Conservation (phyloP, 208 protist genomes). For the Phytomonas francai region DNA sequence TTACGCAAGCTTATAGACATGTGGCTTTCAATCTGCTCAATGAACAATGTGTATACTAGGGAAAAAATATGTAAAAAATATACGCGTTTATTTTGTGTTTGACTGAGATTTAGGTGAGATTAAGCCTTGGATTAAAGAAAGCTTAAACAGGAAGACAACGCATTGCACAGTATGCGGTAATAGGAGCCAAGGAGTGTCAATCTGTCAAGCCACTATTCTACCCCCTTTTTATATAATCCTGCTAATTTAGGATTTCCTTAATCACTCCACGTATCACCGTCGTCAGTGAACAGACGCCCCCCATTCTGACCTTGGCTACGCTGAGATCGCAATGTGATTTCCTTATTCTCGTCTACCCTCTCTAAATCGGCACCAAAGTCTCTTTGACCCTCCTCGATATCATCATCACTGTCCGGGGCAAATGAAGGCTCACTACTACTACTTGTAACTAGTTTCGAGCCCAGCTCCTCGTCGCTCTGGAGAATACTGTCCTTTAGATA, state of each 20-base stretch:
- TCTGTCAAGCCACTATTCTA: background rate
- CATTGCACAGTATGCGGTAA: constrained; percentile 6
- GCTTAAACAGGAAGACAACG: constrained; percentile 10
- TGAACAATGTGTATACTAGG: background rate
- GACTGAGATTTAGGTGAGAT: constrained; percentile 6
- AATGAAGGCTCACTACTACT: constrained; percentile 50
- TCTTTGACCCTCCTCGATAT: constrained; percentile 7
- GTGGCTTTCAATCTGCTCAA: background rate
- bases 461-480: background rate
- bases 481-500: background rate
- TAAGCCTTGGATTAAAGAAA: constrained; percentile 17
- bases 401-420: constrained; percentile 42
- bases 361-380: constrained; percentile 3
- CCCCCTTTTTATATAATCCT: constrained; percentile 9
- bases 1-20: background rate
- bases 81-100: background rate
- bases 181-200: background rate
- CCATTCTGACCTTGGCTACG: constrained; percentile 7
- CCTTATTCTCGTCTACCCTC: constrained; percentile 9
- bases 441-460: constrained; percentile 6
- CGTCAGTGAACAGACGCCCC: constrained; percentile 30
- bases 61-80: background rate
- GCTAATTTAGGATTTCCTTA: constrained; percentile 9
- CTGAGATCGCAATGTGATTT: background rate
- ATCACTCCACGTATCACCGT: constrained; percentile 52